These are phyloP conservation scores for Thalassiosira delicatula DNA, from an alignment of 352 stramenopile species.

Conservation along the genomic window DNA sequence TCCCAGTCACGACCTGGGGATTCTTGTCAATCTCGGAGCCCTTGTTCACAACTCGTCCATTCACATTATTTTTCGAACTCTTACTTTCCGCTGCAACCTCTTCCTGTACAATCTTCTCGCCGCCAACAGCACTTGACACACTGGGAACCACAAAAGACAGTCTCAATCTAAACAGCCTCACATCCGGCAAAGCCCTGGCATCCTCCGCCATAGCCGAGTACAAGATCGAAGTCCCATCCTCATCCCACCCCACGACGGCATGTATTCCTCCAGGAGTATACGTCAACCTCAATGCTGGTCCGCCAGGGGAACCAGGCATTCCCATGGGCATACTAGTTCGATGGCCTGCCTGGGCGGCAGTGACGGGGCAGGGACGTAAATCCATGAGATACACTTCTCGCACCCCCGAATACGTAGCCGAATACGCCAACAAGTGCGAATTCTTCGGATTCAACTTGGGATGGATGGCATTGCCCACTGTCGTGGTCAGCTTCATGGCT, in stretches of 20 bases:
- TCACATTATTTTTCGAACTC: background rate
- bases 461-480: constrained; percentile 74
- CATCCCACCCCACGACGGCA: constrained; percentile 69
- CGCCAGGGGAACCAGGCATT: constrained; percentile 31
- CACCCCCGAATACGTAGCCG: constrained; percentile 71
- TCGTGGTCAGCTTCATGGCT: constrained; percentile 75
- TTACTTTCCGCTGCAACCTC: background rate
- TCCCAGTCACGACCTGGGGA: background rate
- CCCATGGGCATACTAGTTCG: too few relatives aligned
- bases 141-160: too few relatives aligned
- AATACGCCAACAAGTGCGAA: constrained; percentile 68
- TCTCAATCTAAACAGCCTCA: constrained; percentile 69
- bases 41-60: background rate
- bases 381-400: constrained; percentile 78
- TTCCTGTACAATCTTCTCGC: background rate
- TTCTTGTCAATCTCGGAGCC: background rate
- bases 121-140: constrained; percentile 20
- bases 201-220: constrained; percentile 59
- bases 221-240: constrained; percentile 59
- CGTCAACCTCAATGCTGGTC: constrained; percentile 62
- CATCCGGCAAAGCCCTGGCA: constrained; percentile 58
- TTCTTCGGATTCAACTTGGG: constrained; percentile 65
- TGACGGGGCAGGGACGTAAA: constrained; percentile 20
- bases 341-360: too few relatives aligned
- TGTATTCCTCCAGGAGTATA: constrained; percentile 61